Evolutionary conservation across 345 rosid species (phyloP), one percentile per base, ranked within the genome.

Genomic region (Hibiscus mutabilis): DNA sequence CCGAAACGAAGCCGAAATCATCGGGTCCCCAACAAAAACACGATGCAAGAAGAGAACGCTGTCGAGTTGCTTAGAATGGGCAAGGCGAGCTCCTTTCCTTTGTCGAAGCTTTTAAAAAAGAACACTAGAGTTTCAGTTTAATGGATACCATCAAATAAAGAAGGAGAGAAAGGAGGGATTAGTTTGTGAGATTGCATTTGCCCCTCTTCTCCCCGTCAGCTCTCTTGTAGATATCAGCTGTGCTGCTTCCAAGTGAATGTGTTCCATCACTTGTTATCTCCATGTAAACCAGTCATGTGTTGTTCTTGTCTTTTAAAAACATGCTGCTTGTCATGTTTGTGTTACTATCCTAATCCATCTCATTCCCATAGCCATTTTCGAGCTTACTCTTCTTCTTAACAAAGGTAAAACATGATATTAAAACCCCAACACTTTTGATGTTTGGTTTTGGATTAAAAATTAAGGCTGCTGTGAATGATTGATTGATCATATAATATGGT

Each of bases 41-140:
- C 6, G 58, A 53, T 37, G 65, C 52, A 79, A 75, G 61, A 81
- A 74, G 82, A 74, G 73, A 40, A n/a, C 67, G n/a, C 51, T 64
- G 6, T 77, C 79, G 77, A 66, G 74, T 42, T 72, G 79, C 76
- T 85, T 83, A 18, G 58, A 75, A 29, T 78, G 87, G 85, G 81
- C 84, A 40, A 74, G 82, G 71, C 51, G 75, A 22, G 33, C 78
- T 49, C 81, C 82, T 1, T 68, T 64, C 57, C 31, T 80, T n/a
- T 70, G 77, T 68, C 81, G 80, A 46, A 62, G 70, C 73, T 56
- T 18, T 55, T 73, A 60, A 76, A 49, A 49, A 15, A 0, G 6
- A 49, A 4, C 19, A 15, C 7, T 37, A 49, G 19, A 2, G 18
- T 35, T 12, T 24, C 18, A 25, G 35, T 44, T 56, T 33, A 7